These are phyloP conservation scores for Rhodotorula sp. DNA, from an alignment of 1,284 basidiomycete genomes.

Conservation along the genomic window DNA sequence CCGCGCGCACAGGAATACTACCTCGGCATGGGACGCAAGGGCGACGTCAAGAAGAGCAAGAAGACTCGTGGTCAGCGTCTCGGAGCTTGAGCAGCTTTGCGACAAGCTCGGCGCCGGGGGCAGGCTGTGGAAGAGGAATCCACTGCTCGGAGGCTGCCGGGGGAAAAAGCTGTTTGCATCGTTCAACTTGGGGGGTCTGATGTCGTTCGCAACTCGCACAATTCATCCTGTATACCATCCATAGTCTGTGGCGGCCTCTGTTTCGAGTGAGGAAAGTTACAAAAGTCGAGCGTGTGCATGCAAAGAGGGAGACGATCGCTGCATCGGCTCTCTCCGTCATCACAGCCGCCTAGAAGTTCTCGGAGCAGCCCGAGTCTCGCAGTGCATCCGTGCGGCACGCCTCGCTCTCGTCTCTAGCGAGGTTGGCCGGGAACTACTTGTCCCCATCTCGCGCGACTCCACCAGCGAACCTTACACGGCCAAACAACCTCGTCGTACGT, in stretches of 20 bases:
- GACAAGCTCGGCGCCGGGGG: too few species aligned
- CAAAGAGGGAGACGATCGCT: not conserved
- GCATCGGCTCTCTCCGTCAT: not conserved
- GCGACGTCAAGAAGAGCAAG: slow-evolving; percentile 16
- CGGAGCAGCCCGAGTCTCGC: too few species aligned
- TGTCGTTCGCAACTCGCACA: slow-evolving; percentile 2
- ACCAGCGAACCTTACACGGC: not conserved
- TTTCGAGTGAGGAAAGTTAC: too few species aligned
- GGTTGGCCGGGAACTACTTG: not conserved
- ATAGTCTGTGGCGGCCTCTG: too few species aligned
- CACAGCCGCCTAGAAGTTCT: not conserved
- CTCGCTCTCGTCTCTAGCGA: not conserved
- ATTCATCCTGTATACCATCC: not conserved
- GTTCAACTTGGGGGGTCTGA: not conserved
- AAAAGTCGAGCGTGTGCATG: too few species aligned
- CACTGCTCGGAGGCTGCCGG: too few species aligned
- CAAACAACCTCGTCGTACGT: not conserved
- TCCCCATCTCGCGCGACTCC: not conserved
- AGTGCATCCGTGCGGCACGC: too few species aligned
- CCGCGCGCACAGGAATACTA: slow-evolving; percentile 31
- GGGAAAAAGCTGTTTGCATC: too few species aligned
- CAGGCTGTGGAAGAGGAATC: too few species aligned
- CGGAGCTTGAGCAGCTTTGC: slow-evolving; percentile 19
- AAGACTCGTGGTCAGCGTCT: slow-evolving; percentile 33
- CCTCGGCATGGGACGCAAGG: slow-evolving; percentile 30